These are phyloP conservation scores for Pythium plurisporium DNA, from an alignment of 352 stramenopile species.

Conservation along the genomic window DNA sequence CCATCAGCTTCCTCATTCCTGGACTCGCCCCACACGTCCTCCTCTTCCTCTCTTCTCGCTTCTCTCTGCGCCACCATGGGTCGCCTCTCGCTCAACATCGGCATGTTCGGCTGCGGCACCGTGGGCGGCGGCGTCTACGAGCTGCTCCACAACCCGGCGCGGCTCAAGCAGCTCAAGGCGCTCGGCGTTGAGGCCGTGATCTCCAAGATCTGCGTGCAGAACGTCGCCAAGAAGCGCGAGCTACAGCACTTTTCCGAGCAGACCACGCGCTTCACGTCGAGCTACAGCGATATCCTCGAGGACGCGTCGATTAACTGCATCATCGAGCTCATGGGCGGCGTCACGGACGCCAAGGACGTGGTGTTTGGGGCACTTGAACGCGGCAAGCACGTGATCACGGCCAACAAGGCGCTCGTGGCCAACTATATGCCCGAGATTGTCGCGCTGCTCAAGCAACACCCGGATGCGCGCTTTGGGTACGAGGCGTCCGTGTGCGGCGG, in stretches of 20 bases:
- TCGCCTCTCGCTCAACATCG: conserved; percentile 61
- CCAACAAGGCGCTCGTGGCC: conserved; percentile 96
- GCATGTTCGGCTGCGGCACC: conserved; percentile 87
- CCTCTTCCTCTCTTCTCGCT: not conserved
- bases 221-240: conserved; percentile 68
- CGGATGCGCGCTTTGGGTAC: conserved; percentile 89
- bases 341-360: conserved; percentile 92
- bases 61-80: conserved; percentile 15
- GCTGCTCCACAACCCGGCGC: conserved; percentile 65
- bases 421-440: conserved; percentile 92
- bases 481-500: conserved; percentile 95
- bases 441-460: conserved; percentile 71
- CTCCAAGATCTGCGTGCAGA: conserved; percentile 85
- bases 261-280: conserved; percentile 52
- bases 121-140: conserved; percentile 87
- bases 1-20: not conserved
- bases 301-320: conserved; percentile 94
- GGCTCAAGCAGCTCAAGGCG: conserved; percentile 44
- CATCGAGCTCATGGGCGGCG: conserved; percentile 95
- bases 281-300: conserved; percentile 84
- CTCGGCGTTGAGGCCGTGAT: conserved; percentile 75
- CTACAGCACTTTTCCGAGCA: conserved; percentile 47
- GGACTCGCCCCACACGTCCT: not conserved
- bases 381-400: conserved; percentile 95
- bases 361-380: conserved; percentile 88